Percentiles rank a stretch among this genome's conserved stretches.
phyloP scores from a whole-genome alignment of 768 basidiomycete genomes.

The Lactifluus echinatus region DNA sequence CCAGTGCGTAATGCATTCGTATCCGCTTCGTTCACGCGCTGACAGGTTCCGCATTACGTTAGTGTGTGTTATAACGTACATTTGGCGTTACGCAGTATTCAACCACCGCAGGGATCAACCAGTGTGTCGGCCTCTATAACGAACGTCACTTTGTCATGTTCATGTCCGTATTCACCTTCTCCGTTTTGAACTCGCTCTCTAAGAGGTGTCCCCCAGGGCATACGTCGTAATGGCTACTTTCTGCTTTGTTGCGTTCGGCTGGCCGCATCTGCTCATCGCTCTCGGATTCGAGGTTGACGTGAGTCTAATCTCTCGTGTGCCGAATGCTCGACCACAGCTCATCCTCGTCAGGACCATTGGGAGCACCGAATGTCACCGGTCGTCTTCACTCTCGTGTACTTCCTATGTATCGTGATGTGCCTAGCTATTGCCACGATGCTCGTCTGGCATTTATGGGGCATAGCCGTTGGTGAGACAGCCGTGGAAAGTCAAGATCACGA shows the following conservation, averaged over 20 bases:
- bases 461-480: slow-evolving; percentile 71
- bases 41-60: not conserved
- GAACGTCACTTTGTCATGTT: slow-evolving; percentile 95
- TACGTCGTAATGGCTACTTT: slow-evolving; percentile 72
- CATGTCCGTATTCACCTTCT: slow-evolving; percentile 47
- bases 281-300: slow-evolving; percentile 46
- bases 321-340: not conserved
- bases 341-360: slow-evolving; percentile 21
- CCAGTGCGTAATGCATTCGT: slow-evolving; percentile 76
- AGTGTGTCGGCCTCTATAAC: slow-evolving; percentile 93
- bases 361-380: slow-evolving; percentile 49
- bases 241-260: slow-evolving; percentile 57
- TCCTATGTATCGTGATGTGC: slow-evolving; percentile 67
- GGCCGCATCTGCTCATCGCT: slow-evolving; percentile 45
- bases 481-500: slow-evolving; percentile 88
- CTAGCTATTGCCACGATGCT: slow-evolving; percentile 68
- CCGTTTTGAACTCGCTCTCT: not conserved
- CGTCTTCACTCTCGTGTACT: slow-evolving; percentile 63
- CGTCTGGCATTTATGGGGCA: slow-evolving; percentile 61
- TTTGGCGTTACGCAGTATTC: not conserved
- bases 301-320: slow-evolving; percentile 8
- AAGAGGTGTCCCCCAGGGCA: slow-evolving; percentile 36
- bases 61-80: slow-evolving; percentile 12
- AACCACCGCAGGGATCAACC: slow-evolving; percentile 74
- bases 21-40: no score